phyloP scores from a whole-genome alignment of 2,329 filamentous ascomycete genomes.

The Elsinoe necatrix region DNA sequence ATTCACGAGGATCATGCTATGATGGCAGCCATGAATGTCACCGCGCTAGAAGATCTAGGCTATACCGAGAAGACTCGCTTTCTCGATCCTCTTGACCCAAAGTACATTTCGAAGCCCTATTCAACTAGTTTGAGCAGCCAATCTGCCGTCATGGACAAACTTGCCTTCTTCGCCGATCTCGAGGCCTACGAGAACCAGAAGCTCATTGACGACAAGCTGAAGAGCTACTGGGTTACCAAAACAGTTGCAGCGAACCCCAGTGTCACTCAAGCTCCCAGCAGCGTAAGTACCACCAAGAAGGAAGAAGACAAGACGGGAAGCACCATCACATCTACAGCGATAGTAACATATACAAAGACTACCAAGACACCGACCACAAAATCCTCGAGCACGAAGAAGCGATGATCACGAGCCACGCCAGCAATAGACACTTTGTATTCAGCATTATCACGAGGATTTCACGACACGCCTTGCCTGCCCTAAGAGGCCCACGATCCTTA shows the following conservation, averaged over 20 bases:
- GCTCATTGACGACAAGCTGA: conserved; percentile 3
- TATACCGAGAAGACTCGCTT: conserved; percentile 27
- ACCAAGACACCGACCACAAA: not conserved
- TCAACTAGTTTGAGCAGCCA: conserved; percentile 1
- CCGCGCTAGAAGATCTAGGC: conserved; percentile 29
- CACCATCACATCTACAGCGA: not conserved
- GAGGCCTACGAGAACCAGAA: conserved; percentile 15
- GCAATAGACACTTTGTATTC: not conserved
- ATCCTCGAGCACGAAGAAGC: conserved; percentile 1
- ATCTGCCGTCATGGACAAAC: conserved; percentile 5
- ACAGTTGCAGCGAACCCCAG: not conserved
- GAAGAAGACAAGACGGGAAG: not conserved
- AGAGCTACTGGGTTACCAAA: conserved; percentile 9
- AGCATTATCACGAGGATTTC: not conserved
- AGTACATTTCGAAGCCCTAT: conserved; percentile 21
- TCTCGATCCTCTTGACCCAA: conserved; percentile 21
- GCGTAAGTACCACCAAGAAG: conserved; percentile 7
- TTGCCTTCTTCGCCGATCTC: conserved; percentile 14
- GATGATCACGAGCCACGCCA: not conserved
- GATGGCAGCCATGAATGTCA: conserved; percentile 39
- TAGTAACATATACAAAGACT: conserved; percentile 7
- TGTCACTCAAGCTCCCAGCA: not conserved
- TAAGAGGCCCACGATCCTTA: conserved; percentile 8
- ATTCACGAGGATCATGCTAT: conserved; percentile 32
- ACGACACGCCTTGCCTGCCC: not conserved